Evolutionary conservation across 306 rosid species (phyloP).

Genomic region (Gillenia trifoliata): DNA sequence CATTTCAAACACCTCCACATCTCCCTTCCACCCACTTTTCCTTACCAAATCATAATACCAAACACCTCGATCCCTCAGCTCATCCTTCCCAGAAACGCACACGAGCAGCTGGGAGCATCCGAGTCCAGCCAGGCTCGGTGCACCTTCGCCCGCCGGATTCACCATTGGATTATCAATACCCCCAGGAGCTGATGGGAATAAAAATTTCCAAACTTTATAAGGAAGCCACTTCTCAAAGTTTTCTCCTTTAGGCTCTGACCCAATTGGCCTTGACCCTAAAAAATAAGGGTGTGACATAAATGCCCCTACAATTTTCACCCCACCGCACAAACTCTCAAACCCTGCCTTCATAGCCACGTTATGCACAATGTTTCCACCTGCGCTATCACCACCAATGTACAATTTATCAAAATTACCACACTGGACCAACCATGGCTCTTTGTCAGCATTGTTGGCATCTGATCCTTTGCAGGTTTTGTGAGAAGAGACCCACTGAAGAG

Average conservation of each 20-base stretch:
- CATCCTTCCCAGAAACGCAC: constrained; percentile 37
- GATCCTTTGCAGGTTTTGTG: not conserved
- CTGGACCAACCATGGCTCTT: constrained; percentile 34
- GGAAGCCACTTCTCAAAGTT: constrained; percentile 8
- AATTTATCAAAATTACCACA: constrained; percentile 35
- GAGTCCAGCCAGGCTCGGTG: constrained; percentile 32
- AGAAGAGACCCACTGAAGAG: constrained; percentile 38
- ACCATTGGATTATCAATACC: constrained; percentile 42
- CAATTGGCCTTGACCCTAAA: constrained; percentile 29
- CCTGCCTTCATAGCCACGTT: constrained; percentile 37
- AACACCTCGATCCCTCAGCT: constrained; percentile 19
- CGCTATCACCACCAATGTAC: constrained; percentile 17
- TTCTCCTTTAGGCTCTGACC: constrained; percentile 3
- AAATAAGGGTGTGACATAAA: constrained; percentile 31
- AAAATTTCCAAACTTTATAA: constrained; percentile 25
- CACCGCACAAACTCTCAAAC: constrained; percentile 25
- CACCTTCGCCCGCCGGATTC: constrained; percentile 34
- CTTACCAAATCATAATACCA: constrained; percentile 15
- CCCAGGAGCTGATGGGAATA: constrained; percentile 15
- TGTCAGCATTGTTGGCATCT: not conserved
- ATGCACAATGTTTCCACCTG: constrained; percentile 39
- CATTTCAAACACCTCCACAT: constrained; percentile 19
- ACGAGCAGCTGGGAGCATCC: constrained; percentile 33
- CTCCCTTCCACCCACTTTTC: constrained; percentile 20
- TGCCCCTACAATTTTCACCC: constrained; percentile 29